A percentile compares a stretch with the other conserved stretches of the same genome.
phyloP scores from a whole-genome alignment of 768 basidiomycete species.

The Mycena galericulata region DNA sequence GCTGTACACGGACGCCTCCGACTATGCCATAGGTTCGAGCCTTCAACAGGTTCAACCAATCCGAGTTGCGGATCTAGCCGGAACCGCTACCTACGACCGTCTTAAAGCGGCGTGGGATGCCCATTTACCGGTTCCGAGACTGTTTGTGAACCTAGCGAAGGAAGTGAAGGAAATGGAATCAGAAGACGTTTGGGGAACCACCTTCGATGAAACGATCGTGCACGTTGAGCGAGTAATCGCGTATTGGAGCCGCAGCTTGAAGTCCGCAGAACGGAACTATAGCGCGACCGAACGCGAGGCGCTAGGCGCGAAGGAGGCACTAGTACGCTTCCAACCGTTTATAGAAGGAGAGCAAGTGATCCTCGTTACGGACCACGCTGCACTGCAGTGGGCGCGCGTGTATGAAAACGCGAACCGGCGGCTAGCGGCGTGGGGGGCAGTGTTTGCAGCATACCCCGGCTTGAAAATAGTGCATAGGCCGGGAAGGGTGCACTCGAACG shows the following conservation, averaged over 20 bases:
- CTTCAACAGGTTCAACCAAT: conserved; percentile 34
- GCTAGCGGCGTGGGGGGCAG: no score
- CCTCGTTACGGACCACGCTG: neutral
- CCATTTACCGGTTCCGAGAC: conserved; percentile 20
- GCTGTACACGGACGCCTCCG: no score
- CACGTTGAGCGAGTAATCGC: neutral
- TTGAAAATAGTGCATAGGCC: no score
- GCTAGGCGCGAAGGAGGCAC: no score
- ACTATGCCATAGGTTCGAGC: conserved; percentile 6
- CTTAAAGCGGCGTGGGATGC: conserved; percentile 16
- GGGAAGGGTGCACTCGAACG: no score
- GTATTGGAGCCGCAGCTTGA: no score
- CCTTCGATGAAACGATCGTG: neutral
- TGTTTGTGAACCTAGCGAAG: conserved; percentile 20
- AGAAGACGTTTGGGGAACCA: neutral
- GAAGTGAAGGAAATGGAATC: neutral
- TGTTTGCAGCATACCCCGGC: no score
- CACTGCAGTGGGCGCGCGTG: neutral
- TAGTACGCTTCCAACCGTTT: no score
- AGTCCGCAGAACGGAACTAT: no score
- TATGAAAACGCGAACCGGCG: no score
- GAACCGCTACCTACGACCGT: conserved; percentile 17
- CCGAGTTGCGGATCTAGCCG: conserved; percentile 14
- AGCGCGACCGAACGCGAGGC: no score
- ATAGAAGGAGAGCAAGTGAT: neutral